A percentile compares a stretch with the other conserved stretches of the same genome.
phyloP scores from a whole-genome alignment of 78 protist genomes.

The Paulinella micropora region DNA sequence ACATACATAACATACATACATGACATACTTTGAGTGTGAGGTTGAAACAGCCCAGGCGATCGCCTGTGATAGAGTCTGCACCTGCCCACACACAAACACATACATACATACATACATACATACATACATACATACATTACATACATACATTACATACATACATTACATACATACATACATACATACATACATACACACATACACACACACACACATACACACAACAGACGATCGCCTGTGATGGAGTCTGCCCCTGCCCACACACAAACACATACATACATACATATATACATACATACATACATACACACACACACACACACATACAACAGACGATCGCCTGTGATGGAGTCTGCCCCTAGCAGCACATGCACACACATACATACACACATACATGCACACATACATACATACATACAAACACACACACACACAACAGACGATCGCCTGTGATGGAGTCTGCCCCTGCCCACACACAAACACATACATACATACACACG shows the following conservation, averaged over 20 bases:
- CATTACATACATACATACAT: no score
- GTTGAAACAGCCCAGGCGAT: constrained; percentile 90
- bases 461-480: background rate
- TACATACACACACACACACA: no score
- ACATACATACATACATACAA: no score
- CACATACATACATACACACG: background rate
- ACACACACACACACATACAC: background rate
- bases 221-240: no score
- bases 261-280: no score
- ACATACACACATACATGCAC: no score
- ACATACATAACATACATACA: background rate
- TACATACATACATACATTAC: background rate
- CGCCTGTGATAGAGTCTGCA: constrained; percentile 85
- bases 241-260: no score
- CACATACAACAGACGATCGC: constrained; percentile 73
- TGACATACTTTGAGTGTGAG: constrained; percentile 45
- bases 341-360: constrained; percentile 88
- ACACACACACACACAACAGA: no score
- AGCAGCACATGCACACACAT: background rate
- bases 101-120: background rate
- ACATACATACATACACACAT: background rate
- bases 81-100: constrained; percentile 33
- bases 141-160: no score
- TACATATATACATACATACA: no score
- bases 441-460: background rate